Evolutionary conservation across 129 eudicot genomes (phyloP).

Genomic region (Sambucus nigra): DNA sequence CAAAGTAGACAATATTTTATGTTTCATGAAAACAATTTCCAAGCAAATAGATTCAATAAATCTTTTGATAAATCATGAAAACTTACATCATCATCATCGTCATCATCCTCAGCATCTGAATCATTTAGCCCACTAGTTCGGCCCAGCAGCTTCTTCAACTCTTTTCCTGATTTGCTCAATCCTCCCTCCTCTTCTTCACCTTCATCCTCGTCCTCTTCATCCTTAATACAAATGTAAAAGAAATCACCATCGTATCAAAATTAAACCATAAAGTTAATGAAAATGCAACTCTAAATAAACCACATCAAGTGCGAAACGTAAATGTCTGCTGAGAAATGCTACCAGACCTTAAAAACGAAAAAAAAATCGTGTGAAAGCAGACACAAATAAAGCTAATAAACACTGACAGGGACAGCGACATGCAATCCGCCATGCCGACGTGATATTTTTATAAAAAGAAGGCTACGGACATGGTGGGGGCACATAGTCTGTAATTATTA

Average conservation of each 20-base stretch:
- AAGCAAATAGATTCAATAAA: too few relatives aligned
- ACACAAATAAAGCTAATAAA: too few relatives aligned
- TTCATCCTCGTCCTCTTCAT: conserved; percentile 85
- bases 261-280: not conserved
- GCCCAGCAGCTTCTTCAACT: conserved; percentile 87
- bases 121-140: conserved; percentile 67
- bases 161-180: conserved; percentile 94
- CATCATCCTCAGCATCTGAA: conserved; percentile 84
- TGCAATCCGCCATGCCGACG: too few relatives aligned
- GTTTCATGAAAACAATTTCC: too few relatives aligned
- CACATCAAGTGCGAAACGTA: not conserved
- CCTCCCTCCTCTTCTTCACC: conserved; percentile 81
- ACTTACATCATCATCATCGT: conserved; percentile 76
- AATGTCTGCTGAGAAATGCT: not conserved
- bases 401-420: too few relatives aligned
- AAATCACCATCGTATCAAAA: not conserved
- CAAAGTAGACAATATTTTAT: too few relatives aligned
- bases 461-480: too few relatives aligned
- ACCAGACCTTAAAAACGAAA: not conserved
- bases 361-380: not conserved
- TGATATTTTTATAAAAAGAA: too few relatives aligned
- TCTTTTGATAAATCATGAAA: too few relatives aligned
- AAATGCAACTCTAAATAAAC: not conserved
- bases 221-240: conserved; percentile 33
- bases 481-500: too few relatives aligned